Evolutionary conservation across 106 monocot genomes (phyloP), one percentile per base, ranked within the genome.

Genomic region (Iris macrosiphon): DNA sequence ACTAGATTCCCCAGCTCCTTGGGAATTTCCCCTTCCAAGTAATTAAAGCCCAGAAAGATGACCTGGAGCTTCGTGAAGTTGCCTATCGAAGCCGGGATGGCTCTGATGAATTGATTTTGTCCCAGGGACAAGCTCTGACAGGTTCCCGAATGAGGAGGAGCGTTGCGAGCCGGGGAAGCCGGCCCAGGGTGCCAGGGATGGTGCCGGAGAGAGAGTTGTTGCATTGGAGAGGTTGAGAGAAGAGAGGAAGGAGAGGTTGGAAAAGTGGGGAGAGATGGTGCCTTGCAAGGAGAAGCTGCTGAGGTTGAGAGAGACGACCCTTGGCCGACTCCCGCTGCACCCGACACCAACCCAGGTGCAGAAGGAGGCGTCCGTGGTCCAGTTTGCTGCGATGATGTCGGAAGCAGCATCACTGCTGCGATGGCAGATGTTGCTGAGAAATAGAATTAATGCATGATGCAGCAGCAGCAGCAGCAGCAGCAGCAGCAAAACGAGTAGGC

Each of bases 21-120:
- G 21, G 82, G 86, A 7, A 92, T 60, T 12, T 59, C 50, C 14
- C 91, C 91, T 2, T 64, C 39, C 2, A 92, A 73, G 53, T 24
- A 33, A 50, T 92, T 92, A 31, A 67, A 52, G n/a, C 7, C 39
- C 10, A 68, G 77, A 4, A 57, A 63, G 45, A 90, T 52, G 17
- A 59, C 68, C 25, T 47, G 54, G 11, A 90, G 76, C 43, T 66
- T 77, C 2, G 63, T 49, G 9, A 73, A 27, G 30, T 40, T 25
- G 0, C 73, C 70, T 6, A 89, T 55, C 52, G 77, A 84, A 28
- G 66, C 34, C 0, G 89, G 89, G 25, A 89, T 64, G 34, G 27
- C 9, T 1, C 89, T 80, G 25, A 35, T 62, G 23, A 89, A 71
- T 29, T 44, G 52, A 57, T 89, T 89, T 18, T 45, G 37, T 28